Percentiles rank a stretch among this genome's conserved stretches.
phyloP scores from a whole-genome alignment of 1,284 basidiomycete genomes.

The Microbotryum intermedium region DNA sequence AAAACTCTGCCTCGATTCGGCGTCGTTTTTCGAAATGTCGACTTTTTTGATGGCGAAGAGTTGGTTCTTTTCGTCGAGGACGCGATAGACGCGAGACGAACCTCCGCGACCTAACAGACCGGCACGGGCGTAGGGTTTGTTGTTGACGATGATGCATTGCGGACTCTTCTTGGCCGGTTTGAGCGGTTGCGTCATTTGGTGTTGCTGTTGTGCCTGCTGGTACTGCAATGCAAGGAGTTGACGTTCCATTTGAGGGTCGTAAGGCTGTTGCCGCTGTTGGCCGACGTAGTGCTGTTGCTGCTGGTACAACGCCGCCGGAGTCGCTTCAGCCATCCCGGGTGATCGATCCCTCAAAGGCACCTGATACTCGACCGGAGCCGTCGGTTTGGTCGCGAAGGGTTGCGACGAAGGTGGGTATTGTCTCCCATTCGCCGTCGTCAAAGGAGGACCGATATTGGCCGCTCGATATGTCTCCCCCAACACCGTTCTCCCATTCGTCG shows the following conservation, averaged over 20 bases:
- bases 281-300: conserved; percentile 7
- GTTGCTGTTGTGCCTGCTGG: conserved; percentile 12
- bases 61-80: conserved; percentile 61
- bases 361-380: conserved; percentile 9
- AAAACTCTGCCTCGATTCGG: conserved; percentile 79
- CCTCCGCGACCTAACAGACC: conserved; percentile 86
- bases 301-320: conserved; percentile 19
- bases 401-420: no score
- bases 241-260: neutral
- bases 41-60: conserved; percentile 84
- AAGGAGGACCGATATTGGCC: conserved; percentile 3
- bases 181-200: conserved; percentile 1
- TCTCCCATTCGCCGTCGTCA: conserved; percentile 5
- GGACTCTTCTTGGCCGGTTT: conserved; percentile 13
- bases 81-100: conserved; percentile 84
- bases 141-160: conserved; percentile 50
- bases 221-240: neutral
- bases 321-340: conserved; percentile 23
- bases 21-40: conserved; percentile 65
- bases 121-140: conserved; percentile 66
- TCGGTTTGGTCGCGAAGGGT: neutral
- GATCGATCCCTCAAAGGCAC: conserved; percentile 22
- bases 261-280: conserved; percentile 14
- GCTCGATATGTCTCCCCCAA: conserved; percentile 14
- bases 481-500: conserved; percentile 3